A percentile compares a stretch with the other conserved stretches of the same genome.
These are phyloP conservation scores for Cephalotrichum gorgonifer DNA, from an alignment of 2,329 filamentous ascomycete genomes.

Conservation along the genomic window DNA sequence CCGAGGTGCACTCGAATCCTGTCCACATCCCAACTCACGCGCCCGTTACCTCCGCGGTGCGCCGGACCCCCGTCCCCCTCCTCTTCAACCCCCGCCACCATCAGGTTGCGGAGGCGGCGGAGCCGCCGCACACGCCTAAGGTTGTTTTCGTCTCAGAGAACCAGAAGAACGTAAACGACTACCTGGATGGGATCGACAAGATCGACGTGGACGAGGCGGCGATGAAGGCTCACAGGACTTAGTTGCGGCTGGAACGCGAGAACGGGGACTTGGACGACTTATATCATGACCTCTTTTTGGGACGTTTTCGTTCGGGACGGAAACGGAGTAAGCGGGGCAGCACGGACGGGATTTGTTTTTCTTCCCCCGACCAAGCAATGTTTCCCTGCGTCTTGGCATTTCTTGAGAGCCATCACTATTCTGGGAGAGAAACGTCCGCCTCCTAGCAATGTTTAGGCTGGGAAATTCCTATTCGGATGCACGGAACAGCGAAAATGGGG, in stretches of 20 bases:
- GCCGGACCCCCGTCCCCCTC: slow-evolving; percentile 5
- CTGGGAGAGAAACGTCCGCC: neutral
- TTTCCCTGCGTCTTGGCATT: too few species aligned
- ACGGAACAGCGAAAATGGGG: neutral
- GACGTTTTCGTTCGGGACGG: too few species aligned
- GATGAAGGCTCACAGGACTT: neutral
- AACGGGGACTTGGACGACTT: too few species aligned
- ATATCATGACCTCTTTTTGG: too few species aligned
- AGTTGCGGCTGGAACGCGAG: too few species aligned
- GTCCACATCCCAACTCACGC: neutral
- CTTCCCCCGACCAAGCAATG: too few species aligned
- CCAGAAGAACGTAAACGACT: neutral
- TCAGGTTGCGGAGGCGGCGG: neutral
- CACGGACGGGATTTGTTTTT: too few species aligned
- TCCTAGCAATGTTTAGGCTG: neutral
- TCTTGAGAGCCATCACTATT: too few species aligned
- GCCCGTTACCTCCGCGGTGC: neutral
- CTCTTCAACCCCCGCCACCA: slow-evolving; percentile 1
- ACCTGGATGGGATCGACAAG: neutral
- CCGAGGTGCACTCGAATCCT: neutral
- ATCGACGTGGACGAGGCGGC: slow-evolving; percentile 5
- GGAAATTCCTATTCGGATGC: neutral
- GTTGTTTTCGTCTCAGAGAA: slow-evolving; percentile 1
- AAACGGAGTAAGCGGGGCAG: too few species aligned
- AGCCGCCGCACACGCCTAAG: neutral